Evolutionary conservation across 108 stramenopile genomes (phyloP).

Genomic region (Skeletonema marinoi): DNA sequence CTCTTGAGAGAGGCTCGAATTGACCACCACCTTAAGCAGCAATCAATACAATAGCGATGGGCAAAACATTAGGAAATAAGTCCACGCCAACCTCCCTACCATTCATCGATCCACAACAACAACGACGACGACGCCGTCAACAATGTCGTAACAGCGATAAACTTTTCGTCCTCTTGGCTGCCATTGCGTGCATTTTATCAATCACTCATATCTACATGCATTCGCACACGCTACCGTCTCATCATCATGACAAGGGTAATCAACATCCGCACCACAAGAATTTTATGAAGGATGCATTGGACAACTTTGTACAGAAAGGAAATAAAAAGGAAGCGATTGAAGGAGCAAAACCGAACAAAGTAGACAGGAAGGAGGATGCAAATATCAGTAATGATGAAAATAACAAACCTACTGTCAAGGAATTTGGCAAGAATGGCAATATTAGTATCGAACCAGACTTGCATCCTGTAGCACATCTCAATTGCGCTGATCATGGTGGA

Average conservation of each 20-base stretch:
- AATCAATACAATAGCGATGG: no score
- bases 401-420: background rate
- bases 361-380: no score
- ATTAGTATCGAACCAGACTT: background rate
- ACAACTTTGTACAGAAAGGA: background rate
- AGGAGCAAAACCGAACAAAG: no score
- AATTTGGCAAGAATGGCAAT: background rate
- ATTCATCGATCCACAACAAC: background rate
- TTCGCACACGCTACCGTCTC: background rate
- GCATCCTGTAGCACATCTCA: constrained; percentile 44
- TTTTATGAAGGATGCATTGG: background rate
- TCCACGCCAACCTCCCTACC: background rate
- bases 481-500: constrained; percentile 54
- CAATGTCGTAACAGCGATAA: background rate
- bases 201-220: background rate
- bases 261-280: background rate
- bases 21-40: no score
- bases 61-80: no score
- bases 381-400: no score
- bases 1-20: no score
- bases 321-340: no score
- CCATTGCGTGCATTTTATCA: background rate
- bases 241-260: background rate
- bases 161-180: background rate
- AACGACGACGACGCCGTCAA: background rate